Evolutionary conservation across 495 filamentous ascomycete species (phyloP), one percentile per base, ranked within the genome.

Genomic region (Echria macrotheca): DNA sequence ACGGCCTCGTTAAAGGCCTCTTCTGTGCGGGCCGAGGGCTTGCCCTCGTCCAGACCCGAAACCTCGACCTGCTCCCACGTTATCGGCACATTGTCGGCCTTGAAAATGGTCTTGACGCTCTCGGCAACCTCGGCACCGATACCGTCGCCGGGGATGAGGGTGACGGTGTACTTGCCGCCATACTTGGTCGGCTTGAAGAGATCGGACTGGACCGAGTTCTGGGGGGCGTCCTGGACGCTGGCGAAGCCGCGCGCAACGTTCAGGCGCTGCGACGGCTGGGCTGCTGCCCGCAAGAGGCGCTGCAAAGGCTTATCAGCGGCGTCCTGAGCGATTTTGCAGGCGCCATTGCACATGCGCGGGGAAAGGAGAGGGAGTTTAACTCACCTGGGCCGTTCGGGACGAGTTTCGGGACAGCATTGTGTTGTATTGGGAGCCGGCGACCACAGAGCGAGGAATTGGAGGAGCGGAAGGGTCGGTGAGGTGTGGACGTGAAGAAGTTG

Each of bases 1-100:
- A 98, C 87, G 29, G 91, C 89, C 69, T 97, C 87, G 56, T 85
- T 79, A 79, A 97, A 96, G 46, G 95, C 83, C 62, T 91, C 87
- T 72, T 96, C 94, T 23, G 89, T 87, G 69, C 94, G 85, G 68
- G 87, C 88, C 65, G 83, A 77, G 48, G 91, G 87, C 23, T 84
- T 83, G 63, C 90, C 88, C 29, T 67, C 67, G 44, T 69, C 65
- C 24, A 97, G 80, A 70, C 93, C 93, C 28, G 87, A 91, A 17
- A 96, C 90, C 63, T 97, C 91, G 52, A 98, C 81, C 72, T 97
- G 94, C 69, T 98, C 93, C 93, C 93, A 98, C 66, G 94, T 89
- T 49, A 98, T 84, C 55, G 93, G 93, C 36, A 98, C 94, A 67
- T 95, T 97, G 76, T 97, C 91, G 63, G 90, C 90, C 81, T 96